Conservation (phyloP, 345 rosid species). For the Erodium maritimum region DNA sequence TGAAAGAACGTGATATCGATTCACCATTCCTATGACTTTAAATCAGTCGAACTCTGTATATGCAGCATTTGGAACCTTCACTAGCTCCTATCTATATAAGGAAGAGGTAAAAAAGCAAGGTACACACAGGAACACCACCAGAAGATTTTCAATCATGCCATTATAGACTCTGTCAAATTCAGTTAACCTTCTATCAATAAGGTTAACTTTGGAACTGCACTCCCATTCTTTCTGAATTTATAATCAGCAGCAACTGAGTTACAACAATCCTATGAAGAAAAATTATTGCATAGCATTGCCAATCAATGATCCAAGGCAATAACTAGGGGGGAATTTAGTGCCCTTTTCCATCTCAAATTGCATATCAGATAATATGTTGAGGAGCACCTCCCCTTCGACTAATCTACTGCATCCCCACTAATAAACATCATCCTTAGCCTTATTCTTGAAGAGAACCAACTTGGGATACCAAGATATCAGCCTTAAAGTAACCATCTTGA, state of each 20-base stretch:
- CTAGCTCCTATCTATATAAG: not conserved
- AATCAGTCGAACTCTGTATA: not conserved
- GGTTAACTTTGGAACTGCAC: not conserved
- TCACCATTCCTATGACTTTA: not conserved
- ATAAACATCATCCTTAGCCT: not conserved
- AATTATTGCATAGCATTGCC: not conserved
- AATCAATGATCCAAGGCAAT: not conserved
- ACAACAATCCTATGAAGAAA: not conserved
- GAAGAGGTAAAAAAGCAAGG: not conserved
- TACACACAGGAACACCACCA: not conserved
- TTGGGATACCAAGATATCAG: not conserved
- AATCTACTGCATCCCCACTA: not conserved
- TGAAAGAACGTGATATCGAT: not conserved
- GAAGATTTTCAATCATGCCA: not conserved
- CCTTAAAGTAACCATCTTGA: not conserved
- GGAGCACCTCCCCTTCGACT: not conserved
- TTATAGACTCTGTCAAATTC: not conserved
- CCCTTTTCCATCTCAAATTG: not conserved
- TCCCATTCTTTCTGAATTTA: not conserved
- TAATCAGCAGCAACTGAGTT: not conserved
- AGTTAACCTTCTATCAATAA: too few relatives aligned
- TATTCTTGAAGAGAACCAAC: slow-evolving; percentile 1
- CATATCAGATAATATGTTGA: not conserved
- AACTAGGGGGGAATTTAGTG: not conserved
- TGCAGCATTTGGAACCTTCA: not conserved